Percentiles rank a stretch among this genome's conserved stretches.
Evolutionary conservation across 1,139 yeast genomes (phyloP).

Genomic region (Kodamaea suecica): DNA sequence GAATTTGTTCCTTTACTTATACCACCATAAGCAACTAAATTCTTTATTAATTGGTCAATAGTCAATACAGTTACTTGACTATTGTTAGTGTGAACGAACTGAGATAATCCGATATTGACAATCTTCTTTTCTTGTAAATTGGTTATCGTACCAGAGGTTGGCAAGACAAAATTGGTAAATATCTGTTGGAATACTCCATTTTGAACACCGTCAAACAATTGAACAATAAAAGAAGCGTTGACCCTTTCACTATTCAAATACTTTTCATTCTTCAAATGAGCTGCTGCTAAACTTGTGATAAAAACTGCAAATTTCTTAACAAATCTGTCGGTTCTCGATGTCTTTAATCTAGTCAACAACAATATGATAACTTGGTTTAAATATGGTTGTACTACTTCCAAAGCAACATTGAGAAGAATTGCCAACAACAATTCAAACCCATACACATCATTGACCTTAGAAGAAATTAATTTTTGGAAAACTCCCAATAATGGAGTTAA

Average conservation of each 20-base stretch:
- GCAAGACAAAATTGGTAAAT: constrained; percentile 59
- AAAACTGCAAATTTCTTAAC: constrained; percentile 70
- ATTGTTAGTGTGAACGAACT: constrained; percentile 40
- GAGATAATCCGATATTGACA: constrained; percentile 69
- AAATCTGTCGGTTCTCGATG: constrained; percentile 77
- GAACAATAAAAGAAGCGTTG: constrained; percentile 51
- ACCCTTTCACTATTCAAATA: constrained; percentile 16
- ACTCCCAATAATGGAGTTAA: constrained; percentile 87
- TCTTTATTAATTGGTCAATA: constrained; percentile 49
- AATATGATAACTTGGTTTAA: constrained; percentile 72
- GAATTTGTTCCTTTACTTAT: constrained; percentile 29
- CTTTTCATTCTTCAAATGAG: constrained; percentile 11
- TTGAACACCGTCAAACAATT: constrained; percentile 63
- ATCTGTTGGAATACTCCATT: constrained; percentile 63
- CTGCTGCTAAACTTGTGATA: constrained; percentile 46
- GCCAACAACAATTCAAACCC: constrained; percentile 84
- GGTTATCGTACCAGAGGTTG: constrained; percentile 62
- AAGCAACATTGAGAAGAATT: constrained; percentile 58
- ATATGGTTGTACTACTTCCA: constrained; percentile 49
- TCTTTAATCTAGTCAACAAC: constrained; percentile 75
- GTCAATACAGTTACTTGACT: constrained; percentile 46
- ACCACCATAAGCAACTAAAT: constrained; percentile 41
- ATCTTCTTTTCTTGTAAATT: constrained; percentile 74
- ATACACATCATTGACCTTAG: constrained; percentile 71
- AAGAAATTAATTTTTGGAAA: constrained; percentile 89